These are phyloP conservation scores for Mixia osmundae DNA, from an alignment of 1,284 basidiomycete species.

Conservation along the genomic window DNA sequence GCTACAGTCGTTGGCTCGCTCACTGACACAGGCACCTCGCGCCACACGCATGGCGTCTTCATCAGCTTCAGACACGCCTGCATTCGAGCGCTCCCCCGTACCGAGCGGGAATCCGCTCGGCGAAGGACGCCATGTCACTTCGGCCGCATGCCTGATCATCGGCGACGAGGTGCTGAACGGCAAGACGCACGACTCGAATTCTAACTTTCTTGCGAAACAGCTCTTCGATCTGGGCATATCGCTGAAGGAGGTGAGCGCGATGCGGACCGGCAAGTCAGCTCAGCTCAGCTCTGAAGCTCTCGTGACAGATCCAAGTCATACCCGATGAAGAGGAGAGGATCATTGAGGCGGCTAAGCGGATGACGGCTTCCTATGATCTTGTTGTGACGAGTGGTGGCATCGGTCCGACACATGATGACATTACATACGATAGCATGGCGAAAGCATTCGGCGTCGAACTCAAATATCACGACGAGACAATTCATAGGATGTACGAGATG, in stretches of 20 bases:
- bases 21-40: no score
- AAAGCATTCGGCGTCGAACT: slow-evolving; percentile 47
- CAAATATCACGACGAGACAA: slow-evolving; percentile 52
- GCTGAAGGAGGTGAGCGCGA: no score
- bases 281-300: no score
- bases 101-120: slow-evolving; percentile 16
- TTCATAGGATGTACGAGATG: slow-evolving; percentile 47
- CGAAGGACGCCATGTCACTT: slow-evolving; percentile 41
- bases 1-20: no score
- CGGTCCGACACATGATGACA: slow-evolving; percentile 30
- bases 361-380: slow-evolving; percentile 64
- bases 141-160: slow-evolving; percentile 47
- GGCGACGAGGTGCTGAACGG: slow-evolving; percentile 30
- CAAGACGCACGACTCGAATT: slow-evolving; percentile 45
- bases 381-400: slow-evolving; percentile 63
- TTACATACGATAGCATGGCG: slow-evolving; percentile 67
- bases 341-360: slow-evolving; percentile 54
- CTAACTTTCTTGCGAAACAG: slow-evolving; percentile 36
- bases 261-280: no score
- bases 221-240: slow-evolving; percentile 61
- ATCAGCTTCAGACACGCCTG: no score
- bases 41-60: no score
- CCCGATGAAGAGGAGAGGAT: slow-evolving; percentile 75
- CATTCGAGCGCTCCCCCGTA: no score
- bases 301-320: slow-evolving; percentile 66